Evolutionary conservation across 2,329 filamentous ascomycete genomes (phyloP), one percentile per base, ranked within the genome.

Genomic region (Pseudogymnoascus sp.): DNA sequence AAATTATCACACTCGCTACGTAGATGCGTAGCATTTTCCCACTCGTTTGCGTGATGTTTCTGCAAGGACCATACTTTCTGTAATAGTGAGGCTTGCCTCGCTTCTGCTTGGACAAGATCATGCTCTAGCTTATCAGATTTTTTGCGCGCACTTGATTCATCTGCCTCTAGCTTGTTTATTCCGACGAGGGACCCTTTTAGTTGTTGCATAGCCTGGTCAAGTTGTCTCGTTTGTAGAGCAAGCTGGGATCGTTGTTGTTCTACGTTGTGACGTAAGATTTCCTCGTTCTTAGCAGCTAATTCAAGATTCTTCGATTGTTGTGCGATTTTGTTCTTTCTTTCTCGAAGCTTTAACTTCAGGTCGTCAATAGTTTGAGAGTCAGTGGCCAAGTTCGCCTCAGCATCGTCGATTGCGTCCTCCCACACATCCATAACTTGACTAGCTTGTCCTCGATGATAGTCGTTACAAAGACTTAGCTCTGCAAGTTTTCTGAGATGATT

Each of bases 381-480:
- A 21, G 10, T 21, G 19, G 19, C 40, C 19, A 44, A 21, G 10
- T 44, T 44, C 16, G 40, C 40, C 40, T 44, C 40, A 44, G 62
- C 62, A 24, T 63, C 62, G 24, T 61, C 10, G 47, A 61, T 61
- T 10, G 62, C 53, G 5, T 14, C 37, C 26, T 61, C 11, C 62
- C 62, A 63, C 37, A 35, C 33, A 11, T 33, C 33, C 5, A 63
- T 47, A 37, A 38, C 38, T 29, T 47, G 14, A 33, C 13, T 31
- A n/a, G 37, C 50, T 35, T 63, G 62, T 2, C 37, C 21, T 44
- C 38, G 62, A 61, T 63, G 62, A 40, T 44, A 61, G 5, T 61
- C 19, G 31, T 61, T 19, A 31, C 62, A 63, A 47, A 63, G 62
- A 63, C 62, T 63, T 33, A 63, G 38, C 31, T 42, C 11, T 44